These are phyloP conservation scores for Mycena olivaceomarginata DNA, from an alignment of 768 basidiomycete species.

Conservation along the genomic window DNA sequence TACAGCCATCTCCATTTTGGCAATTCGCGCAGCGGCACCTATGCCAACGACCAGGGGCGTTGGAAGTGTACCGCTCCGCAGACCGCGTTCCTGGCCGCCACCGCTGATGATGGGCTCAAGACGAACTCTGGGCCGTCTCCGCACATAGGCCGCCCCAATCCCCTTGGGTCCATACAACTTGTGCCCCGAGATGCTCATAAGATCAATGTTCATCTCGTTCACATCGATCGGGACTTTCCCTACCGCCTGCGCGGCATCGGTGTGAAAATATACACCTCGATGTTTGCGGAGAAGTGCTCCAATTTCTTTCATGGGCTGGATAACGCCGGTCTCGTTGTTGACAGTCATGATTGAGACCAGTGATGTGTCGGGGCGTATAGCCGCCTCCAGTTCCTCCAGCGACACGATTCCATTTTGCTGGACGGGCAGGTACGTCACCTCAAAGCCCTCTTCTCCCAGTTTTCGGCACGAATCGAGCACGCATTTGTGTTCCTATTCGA, in stretches of 20 bases:
- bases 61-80: slow-evolving; percentile 96
- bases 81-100: slow-evolving; percentile 97
- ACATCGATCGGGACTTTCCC: slow-evolving; percentile 96
- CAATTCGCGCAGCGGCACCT: slow-evolving; percentile 96
- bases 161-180: slow-evolving; percentile 99
- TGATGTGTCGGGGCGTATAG: slow-evolving; percentile 94
- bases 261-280: slow-evolving; percentile 95
- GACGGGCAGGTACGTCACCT: slow-evolving; percentile 98
- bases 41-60: slow-evolving; percentile 93
- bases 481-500: slow-evolving; percentile 94
- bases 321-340: slow-evolving; percentile 99
- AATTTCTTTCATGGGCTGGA: slow-evolving; percentile 97
- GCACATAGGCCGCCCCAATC: slow-evolving; percentile 94
- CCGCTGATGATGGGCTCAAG: slow-evolving; percentile 96
- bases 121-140: slow-evolving; percentile 93
- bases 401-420: slow-evolving; percentile 89
- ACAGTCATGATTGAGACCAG: slow-evolving; percentile 99
- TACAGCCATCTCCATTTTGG: slow-evolving; percentile 94
- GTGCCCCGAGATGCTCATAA: slow-evolving; percentile 97
- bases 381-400: slow-evolving; percentile 86
- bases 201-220: slow-evolving; percentile 95
- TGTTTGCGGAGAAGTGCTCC: slow-evolving; percentile 91
- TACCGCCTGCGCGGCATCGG: slow-evolving; percentile 96
- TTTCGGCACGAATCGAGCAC: slow-evolving; percentile 98
- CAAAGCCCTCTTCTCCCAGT: slow-evolving; percentile 97